Percentiles rank a stretch among this genome's conserved stretches.
Evolutionary conservation across 2,329 filamentous ascomycete species (phyloP).

Genomic region (Calycina herbarum): DNA sequence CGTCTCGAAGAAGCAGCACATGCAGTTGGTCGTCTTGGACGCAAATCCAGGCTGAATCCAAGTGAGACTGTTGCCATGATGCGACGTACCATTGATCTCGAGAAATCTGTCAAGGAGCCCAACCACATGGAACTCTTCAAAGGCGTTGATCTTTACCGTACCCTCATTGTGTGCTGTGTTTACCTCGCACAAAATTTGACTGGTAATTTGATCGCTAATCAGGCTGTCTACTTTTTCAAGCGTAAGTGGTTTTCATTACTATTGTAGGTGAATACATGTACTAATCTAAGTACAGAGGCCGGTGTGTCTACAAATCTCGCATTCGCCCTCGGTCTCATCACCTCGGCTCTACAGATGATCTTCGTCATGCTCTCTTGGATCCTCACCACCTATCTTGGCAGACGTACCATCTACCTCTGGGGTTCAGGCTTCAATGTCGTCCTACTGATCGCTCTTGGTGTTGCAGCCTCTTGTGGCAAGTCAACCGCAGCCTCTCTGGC

Average conservation of each 20-base stretch:
- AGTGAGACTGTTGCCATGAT: constrained; percentile 57
- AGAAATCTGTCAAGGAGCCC: constrained; percentile 49
- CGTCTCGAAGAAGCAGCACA: constrained; percentile 41
- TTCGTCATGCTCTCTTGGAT: constrained; percentile 68
- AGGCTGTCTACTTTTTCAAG: constrained; percentile 61
- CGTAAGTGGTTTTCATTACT: constrained; percentile 25
- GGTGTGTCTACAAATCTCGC: constrained; percentile 55
- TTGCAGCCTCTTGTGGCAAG: constrained; percentile 53
- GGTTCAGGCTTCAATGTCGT: constrained; percentile 54
- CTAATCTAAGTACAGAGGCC: constrained; percentile 53
- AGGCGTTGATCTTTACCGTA: constrained; percentile 55
- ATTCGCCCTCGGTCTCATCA: constrained; percentile 64
- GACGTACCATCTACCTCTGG: constrained; percentile 64
- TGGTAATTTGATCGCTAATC: constrained; percentile 63
- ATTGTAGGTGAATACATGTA: constrained; percentile 8
- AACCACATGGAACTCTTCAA: constrained; percentile 53
- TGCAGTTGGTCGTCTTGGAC: constrained; percentile 51
- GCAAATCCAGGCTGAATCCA: constrained; percentile 41
- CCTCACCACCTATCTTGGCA: constrained; percentile 62
- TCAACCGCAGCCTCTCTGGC: constrained; percentile 48
- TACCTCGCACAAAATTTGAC: constrained; percentile 61
- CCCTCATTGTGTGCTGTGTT: constrained; percentile 56
- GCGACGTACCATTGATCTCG: constrained; percentile 56
- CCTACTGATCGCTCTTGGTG: constrained; percentile 58
- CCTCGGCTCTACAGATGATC: constrained; percentile 60